phyloP scores from a whole-genome alignment of 2,329 filamentous ascomycete species.

The Phyllachora maydis region DNA sequence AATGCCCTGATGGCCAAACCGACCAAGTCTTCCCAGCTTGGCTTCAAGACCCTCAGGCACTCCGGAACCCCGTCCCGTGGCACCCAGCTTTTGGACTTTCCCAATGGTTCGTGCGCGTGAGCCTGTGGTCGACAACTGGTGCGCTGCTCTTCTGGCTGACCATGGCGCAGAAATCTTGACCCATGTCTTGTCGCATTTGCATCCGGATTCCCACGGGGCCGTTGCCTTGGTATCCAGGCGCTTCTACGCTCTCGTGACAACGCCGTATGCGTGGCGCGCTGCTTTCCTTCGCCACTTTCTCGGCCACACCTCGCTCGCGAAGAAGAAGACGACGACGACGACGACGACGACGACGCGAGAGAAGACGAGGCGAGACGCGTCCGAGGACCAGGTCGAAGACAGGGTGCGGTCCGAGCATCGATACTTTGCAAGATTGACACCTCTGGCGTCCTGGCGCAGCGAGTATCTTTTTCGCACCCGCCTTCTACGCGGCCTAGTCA shows the following conservation, averaged over 20 bases:
- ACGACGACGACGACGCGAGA: conserved; percentile 21
- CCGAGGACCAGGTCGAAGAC: no score
- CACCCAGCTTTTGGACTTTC: conserved; percentile 36
- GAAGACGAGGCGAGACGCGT: no score
- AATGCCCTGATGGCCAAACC: conserved; percentile 29
- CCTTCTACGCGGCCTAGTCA: conserved; percentile 58
- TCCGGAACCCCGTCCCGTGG: conserved; percentile 16
- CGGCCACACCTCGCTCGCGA: conserved; percentile 40
- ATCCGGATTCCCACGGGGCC: conserved; percentile 62
- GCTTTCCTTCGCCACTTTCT: conserved; percentile 86
- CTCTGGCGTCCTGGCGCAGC: conserved; percentile 81
- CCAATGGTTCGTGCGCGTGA: conserved; percentile 47
- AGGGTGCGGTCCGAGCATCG: conserved; percentile 50
- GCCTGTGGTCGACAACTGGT: not conserved
- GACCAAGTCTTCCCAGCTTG: conserved; percentile 21
- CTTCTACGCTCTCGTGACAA: conserved; percentile 73
- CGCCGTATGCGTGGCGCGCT: conserved; percentile 81
- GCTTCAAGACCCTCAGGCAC: conserved; percentile 34
- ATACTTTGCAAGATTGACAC: conserved; percentile 63
- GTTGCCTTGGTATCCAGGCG: conserved; percentile 74
- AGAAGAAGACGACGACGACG: no score
- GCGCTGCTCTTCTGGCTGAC: conserved; percentile 6
- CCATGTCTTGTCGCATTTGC: conserved; percentile 75
- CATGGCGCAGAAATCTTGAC: conserved; percentile 59
- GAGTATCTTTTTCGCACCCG: conserved; percentile 83